Evolutionary conservation across 2,329 filamentous ascomycete genomes (phyloP).

Genomic region (Phyllachora maydis): DNA sequence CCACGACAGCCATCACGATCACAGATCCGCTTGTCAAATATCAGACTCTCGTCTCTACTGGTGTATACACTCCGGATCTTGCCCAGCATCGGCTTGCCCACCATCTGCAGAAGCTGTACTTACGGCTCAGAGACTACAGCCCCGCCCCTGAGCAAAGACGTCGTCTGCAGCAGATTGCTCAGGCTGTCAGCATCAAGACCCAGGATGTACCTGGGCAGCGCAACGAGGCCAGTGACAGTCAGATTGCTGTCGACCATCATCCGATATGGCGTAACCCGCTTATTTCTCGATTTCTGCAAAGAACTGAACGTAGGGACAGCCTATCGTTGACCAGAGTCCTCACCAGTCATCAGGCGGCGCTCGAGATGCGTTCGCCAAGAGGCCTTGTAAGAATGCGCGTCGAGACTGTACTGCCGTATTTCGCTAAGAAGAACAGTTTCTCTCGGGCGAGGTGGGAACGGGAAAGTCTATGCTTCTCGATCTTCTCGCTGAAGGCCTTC

Average conservation of each 20-base stretch:
- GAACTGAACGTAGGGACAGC: conserved; percentile 30
- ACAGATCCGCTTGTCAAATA: conserved; percentile 63
- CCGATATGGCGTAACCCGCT: conserved; percentile 36
- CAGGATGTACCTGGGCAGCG: too few relatives aligned
- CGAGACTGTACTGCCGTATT: too few relatives aligned
- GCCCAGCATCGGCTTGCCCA: conserved; percentile 54
- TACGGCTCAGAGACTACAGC: conserved; percentile 57
- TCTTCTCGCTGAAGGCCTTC: conserved; percentile 57
- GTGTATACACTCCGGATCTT: conserved; percentile 45
- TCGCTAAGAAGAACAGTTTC: too few relatives aligned
- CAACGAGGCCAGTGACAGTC: conserved; percentile 11
- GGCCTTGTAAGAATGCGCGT: too few relatives aligned
- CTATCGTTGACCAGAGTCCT: conserved; percentile 49
- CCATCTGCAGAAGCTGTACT: conserved; percentile 59
- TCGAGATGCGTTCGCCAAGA: conserved; percentile 49
- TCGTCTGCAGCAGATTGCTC: conserved; percentile 38
- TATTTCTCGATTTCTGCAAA: conserved; percentile 36
- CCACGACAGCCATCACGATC: conserved; percentile 33
- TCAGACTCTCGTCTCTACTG: conserved; percentile 45
- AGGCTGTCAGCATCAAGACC: conserved; percentile 17
- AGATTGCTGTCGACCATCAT: conserved; percentile 30
- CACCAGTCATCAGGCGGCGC: conserved; percentile 48
- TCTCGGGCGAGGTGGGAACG: conserved; percentile 66
- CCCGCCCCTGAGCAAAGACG: conserved; percentile 49
- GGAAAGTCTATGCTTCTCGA: conserved; percentile 77